phyloP scores from a whole-genome alignment of 257 asterid genomes.

The Prunella vulgaris region DNA sequence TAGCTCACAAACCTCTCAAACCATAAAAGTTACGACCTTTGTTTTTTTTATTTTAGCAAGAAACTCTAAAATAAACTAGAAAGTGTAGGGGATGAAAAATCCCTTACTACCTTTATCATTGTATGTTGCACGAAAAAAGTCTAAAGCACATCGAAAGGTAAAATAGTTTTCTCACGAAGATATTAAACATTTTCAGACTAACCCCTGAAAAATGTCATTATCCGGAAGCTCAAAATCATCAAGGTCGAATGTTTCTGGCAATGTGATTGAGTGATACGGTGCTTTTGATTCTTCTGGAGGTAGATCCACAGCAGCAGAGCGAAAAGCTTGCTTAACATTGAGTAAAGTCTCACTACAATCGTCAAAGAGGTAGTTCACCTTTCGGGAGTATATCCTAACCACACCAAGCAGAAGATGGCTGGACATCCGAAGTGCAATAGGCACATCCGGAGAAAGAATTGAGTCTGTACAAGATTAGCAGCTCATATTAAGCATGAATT shows the following conservation, averaged over 20 bases:
- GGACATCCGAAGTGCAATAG: conserved; percentile 94
- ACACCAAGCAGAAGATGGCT: conserved; percentile 99
- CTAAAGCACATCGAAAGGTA: background rate
- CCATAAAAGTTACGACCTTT: background rate
- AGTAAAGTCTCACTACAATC: conserved; percentile 98
- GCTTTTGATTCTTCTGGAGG: conserved; percentile 99
- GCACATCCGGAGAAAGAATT: conserved; percentile 90
- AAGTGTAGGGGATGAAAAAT: background rate
- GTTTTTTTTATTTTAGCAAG: background rate
- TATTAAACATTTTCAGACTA: conserved; percentile 28
- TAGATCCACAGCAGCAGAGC: conserved; percentile 93
- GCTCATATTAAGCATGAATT: conserved; percentile 6
- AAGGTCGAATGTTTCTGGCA: conserved; percentile 98
- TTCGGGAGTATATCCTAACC: conserved; percentile 87
- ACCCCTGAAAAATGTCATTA: conserved; percentile 86
- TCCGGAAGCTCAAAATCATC: conserved; percentile 99
- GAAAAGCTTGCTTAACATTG: conserved; percentile 94
- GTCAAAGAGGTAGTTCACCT: conserved; percentile 96
- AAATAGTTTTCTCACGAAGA: background rate
- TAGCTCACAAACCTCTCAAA: background rate
- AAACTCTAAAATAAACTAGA: background rate
- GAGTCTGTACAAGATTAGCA: conserved; percentile 63
- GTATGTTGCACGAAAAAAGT: background rate
- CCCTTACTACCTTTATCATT: background rate
- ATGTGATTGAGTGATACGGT: conserved; percentile 93